Base-by-base conservation (phyloP, 192 early-diverging fungal genomes). In the Coemansia sp. region DNA sequence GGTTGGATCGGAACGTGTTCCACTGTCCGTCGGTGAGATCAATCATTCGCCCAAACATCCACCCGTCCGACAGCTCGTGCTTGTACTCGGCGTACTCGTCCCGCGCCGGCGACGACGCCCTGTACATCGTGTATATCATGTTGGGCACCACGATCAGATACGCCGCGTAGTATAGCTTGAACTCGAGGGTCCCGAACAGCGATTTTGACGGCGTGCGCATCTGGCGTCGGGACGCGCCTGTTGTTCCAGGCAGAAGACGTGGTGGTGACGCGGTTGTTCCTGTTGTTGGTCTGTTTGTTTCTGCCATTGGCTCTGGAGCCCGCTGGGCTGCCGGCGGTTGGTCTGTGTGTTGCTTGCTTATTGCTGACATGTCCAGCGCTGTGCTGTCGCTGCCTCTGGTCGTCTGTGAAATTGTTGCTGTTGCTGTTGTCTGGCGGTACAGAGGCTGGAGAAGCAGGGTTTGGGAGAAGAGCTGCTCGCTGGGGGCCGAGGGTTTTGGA, bases 191-290 rank as follows among this genome's bases (percentile, higher is more conserved):
- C 15, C 82, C 69, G 80, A 88, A 84, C 8, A 85, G 80, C 15
- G 90, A 86, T 8, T 85, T 78, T 36, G 75, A 69, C 2, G 87
- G 84, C 36, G 45, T 69, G 87, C 96, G 95, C 94, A 95, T 87
- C 93, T 92, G 55, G 92, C 95, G 76, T 18, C 66, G 70, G 11
- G 74, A 67, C 39, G 43, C 13, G 21, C 56, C 42, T 15, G 67
- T 75, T 59, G 70, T 69, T 21, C 69, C 66, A 32, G 69, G 67
- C 37, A 69, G 61, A 41, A 63, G 22, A 39, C 2, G 51, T 18
- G 41, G 10, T 21, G 32, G 32, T 32, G 32, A 32, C 4, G 32
- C n/a, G n/a, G n/a, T 48, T 46, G 42, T 9, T 41, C 46, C 16
- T 39, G 47, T 52, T 46, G 15, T 43, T 48, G 0, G n/a, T 19